These are phyloP conservation scores for Pouteria campechiana DNA, from an alignment of 179 eudicot species.

Conservation along the genomic window DNA sequence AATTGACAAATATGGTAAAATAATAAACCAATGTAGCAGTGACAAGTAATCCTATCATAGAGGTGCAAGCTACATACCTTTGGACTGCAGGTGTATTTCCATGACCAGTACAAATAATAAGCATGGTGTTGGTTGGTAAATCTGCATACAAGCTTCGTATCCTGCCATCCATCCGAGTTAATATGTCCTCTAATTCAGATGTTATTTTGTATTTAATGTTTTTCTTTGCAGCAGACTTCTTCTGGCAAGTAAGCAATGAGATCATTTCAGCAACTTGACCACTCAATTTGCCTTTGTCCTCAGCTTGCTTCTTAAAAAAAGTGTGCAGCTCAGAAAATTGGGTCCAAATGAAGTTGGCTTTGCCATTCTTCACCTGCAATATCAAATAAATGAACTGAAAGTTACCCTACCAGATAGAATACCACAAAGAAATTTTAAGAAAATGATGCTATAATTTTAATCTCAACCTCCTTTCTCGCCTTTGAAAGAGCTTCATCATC, in stretches of 20 bases:
- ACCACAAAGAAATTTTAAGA: neutral
- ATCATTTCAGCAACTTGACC: constrained; percentile 60
- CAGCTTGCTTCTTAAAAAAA: constrained; percentile 55
- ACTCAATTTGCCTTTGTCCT: constrained; percentile 42
- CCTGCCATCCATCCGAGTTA: constrained; percentile 44
- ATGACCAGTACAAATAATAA: constrained; percentile 72
- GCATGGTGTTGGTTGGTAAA: constrained; percentile 61
- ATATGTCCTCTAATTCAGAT: constrained; percentile 48
- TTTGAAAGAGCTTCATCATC: constrained; percentile 81
- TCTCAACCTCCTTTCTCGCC: constrained; percentile 69
- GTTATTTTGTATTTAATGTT: constrained; percentile 26
- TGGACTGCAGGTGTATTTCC: constrained; percentile 74
- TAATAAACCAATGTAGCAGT: neutral
- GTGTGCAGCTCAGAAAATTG: constrained; percentile 62
- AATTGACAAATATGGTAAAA: neutral
- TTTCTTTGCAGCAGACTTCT: constrained; percentile 30
- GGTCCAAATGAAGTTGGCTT: constrained; percentile 71
- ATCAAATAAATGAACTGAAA: neutral
- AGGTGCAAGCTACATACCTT: constrained; percentile 25
- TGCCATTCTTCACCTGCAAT: constrained; percentile 51
- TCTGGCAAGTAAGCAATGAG: constrained; percentile 54
- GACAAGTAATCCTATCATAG: neutral
- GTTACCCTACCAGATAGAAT: neutral
- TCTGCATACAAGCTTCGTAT: constrained; percentile 38
- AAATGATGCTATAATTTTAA: neutral